Base-by-base conservation (phyloP, 2,329 filamentous ascomycete species). In the Rutstroemia sydowiana region DNA sequence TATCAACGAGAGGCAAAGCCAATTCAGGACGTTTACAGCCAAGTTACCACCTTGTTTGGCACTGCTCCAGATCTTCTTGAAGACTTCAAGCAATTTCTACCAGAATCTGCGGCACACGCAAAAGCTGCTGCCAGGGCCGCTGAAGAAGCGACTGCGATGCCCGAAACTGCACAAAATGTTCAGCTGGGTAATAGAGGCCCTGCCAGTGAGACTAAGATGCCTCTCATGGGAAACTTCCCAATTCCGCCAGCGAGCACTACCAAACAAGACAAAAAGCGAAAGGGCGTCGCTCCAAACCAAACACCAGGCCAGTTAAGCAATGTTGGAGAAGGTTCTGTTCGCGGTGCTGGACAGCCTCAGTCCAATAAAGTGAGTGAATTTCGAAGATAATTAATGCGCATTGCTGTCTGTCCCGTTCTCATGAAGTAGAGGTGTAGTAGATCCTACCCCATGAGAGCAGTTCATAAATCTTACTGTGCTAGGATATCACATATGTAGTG, bases 1-100 rank as follows among this genome's bases (percentile, higher is more conserved):
- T 98, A 98, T 64, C 93, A 98, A 69, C 82, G 93, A 52, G 93
- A 98, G 68, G 95, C 93, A 48, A 97, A 97, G 66, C 95, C 93
- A 0, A 98, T 98, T 34, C 91, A 96, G 68, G 93, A 98, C 69
- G 93, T 98, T 3, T 98, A 98, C 68, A 87, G 88, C 1, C 93
- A 98, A 69, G 93, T 98, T 21, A 98, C 95, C 0, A 87, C 86
- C 30, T 75, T 98, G 1, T 98, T 98, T 72, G 90, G 89, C 65
- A 86, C 87, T 5, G 93, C 95, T 0, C 92, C 92, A 4, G 93
- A 98, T 70, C 80, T 98, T 11, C 75, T 98, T 2, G 93, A 98
- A 69, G 93, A 98, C 65, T 98, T 98, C 68, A 98, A 98, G 69
- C 93, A 98, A 65, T 98, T 98, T 61, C 76, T 98, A 7, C 93